Base-by-base conservation (phyloP, 108 stramenopile species). In the Nitzschia sp. region DNA sequence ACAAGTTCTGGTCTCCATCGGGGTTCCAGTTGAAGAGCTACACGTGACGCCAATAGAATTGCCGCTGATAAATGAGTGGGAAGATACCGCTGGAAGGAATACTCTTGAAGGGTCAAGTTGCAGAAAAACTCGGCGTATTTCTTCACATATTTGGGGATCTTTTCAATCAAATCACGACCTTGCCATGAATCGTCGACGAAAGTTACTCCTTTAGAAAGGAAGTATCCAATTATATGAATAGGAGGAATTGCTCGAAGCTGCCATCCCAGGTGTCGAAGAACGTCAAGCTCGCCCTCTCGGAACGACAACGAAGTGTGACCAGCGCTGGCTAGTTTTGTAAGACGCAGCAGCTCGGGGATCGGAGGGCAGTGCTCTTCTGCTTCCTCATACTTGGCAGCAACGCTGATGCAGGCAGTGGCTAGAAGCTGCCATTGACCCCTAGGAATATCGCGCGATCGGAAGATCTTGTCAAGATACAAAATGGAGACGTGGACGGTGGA, bases 111-210 rank as follows among this genome's bases (percentile, higher is more conserved):
- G 27, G 93, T 89, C 2, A 97, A 82, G 78, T 97, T 96, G 77
- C 93, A 95, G 69, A 97, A 97, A 68, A 97, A 97, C 11, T 95
- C 94, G 13, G 92, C 89, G 74, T 96, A 97, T 78, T 94, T 94
- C 73, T 91, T 93, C 55, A 96, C 81, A 72, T 96, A 96, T 66
- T 81, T 89, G 30, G 93, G 92, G 42, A 95, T 95, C 85, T 97
- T 94, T 18, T 92, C 88, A 61, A 95, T 93, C 25, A 95, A 77
- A 4, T 55, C 72, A 18, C 91, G 68, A 9, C 87, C 90, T 72
- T 95, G 94, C 94, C 94, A 93, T 15, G 71, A 66, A 64, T 95
- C 94, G 42, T 95, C 80, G 32, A 75, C 76, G 73, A 91, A 95
- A 26, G 74, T 78, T 0, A 72, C 88, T 26, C 94, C 94, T 65